These are phyloP conservation scores for Eucalyptus cloeziana DNA, from an alignment of 345 rosid species.

Conservation along the genomic window DNA sequence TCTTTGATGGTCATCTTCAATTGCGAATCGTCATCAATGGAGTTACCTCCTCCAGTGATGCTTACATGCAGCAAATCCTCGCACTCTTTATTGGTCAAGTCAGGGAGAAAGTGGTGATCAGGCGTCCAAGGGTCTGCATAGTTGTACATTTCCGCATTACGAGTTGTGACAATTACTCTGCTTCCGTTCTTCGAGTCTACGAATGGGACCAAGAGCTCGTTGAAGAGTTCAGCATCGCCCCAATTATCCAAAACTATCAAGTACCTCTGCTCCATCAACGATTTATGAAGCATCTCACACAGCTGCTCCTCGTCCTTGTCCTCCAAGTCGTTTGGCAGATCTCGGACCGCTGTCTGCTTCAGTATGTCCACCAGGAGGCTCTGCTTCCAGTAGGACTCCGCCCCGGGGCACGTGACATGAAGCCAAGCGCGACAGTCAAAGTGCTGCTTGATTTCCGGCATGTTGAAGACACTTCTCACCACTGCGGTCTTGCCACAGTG, in stretches of 20 bases:
- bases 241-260: not conserved
- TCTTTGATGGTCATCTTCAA: not conserved
- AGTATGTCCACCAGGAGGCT: not conserved
- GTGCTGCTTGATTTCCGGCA: not conserved
- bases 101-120: not conserved
- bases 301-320: not conserved
- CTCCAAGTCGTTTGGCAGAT: not conserved
- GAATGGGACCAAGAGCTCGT: not conserved
- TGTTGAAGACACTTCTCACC: constrained; percentile 2
- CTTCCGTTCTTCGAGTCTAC: not conserved
- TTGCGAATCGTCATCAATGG: not conserved
- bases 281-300: not conserved
- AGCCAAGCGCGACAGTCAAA: constrained; percentile 1
- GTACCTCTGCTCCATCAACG: not conserved
- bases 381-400: not conserved
- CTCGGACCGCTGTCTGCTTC: not conserved
- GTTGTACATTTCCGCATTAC: not conserved
- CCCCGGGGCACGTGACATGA: not conserved
- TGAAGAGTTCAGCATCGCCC: not conserved
- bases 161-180: not conserved
- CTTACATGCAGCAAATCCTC: not conserved
- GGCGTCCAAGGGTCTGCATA: not conserved
- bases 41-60: not conserved
- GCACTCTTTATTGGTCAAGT: not conserved
- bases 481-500: constrained; percentile 27